These are phyloP conservation scores for Ilyonectria robusta DNA, from an alignment of 2,329 filamentous ascomycete species.

Conservation along the genomic window DNA sequence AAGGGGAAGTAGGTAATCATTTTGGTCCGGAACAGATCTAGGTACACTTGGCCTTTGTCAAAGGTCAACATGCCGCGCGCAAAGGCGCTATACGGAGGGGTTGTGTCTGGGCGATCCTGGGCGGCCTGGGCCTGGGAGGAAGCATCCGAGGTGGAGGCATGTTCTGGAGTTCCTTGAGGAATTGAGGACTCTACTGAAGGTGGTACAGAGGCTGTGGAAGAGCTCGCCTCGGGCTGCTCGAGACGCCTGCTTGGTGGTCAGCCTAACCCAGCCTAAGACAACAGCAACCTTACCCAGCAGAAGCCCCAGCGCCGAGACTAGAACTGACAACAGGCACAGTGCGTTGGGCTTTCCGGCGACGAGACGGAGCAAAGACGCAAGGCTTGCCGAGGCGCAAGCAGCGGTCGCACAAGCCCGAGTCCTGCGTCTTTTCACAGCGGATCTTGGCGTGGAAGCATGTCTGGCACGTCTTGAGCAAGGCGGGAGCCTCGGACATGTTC, in stretches of 20 bases:
- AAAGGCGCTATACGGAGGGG: constrained; percentile 44
- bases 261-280: background rate
- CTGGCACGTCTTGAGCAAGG: constrained; percentile 51
- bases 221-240: constrained; percentile 31
- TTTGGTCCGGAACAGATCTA: constrained; percentile 43
- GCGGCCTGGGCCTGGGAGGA: constrained; percentile 12
- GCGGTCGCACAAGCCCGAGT: constrained; percentile 51
- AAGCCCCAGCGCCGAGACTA: constrained; percentile 2
- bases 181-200: constrained; percentile 33
- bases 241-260: constrained; percentile 32
- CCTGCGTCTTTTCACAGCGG: constrained; percentile 52
- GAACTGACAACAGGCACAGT: constrained; percentile 20
- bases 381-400: constrained; percentile 52
- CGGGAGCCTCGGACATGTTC: constrained; percentile 25
- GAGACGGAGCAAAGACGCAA: constrained; percentile 51
- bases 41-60: constrained; percentile 45
- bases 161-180: constrained; percentile 12
- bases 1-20: constrained; percentile 51
- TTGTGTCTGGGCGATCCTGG: constrained; percentile 31
- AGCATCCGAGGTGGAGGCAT: constrained; percentile 11
- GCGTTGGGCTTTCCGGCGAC: constrained; percentile 44
- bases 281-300: constrained; percentile 11
- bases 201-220: constrained; percentile 30
- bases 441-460: constrained; percentile 55
- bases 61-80: constrained; percentile 37